Evolutionary conservation across 2,329 filamentous ascomycete genomes (phyloP).

Genomic region (Apiospora sp.): DNA sequence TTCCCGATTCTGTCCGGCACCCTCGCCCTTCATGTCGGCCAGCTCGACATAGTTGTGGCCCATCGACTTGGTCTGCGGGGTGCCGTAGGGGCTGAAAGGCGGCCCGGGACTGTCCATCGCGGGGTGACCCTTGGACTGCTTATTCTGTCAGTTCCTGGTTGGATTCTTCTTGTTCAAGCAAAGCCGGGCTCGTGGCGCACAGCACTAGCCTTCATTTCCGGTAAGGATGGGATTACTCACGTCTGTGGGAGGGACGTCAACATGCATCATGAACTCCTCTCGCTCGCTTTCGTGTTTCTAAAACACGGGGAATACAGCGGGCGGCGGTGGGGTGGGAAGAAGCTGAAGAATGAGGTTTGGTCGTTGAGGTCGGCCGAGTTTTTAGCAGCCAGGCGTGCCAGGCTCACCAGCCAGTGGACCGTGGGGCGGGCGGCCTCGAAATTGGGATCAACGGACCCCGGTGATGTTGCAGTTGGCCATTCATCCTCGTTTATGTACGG

Average conservation of each 20-base stretch:
- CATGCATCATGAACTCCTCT: slow-evolving; percentile 21
- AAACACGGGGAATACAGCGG: not conserved
- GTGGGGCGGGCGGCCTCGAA: slow-evolving; percentile 17
- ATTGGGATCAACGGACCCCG: slow-evolving; percentile 20
- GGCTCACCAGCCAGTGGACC: not conserved
- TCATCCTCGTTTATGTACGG: not conserved
- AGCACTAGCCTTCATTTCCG: not conserved
- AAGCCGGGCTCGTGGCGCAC: too few relatives aligned
- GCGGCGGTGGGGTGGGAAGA: slow-evolving; percentile 4
- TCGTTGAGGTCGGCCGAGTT: slow-evolving; percentile 6
- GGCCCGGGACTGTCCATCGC: not conserved
- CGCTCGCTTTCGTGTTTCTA: not conserved
- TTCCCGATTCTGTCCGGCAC: not conserved
- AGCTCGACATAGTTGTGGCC: slow-evolving; percentile 17
- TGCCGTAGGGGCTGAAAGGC: slow-evolving; percentile 6
- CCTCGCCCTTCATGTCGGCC: slow-evolving; percentile 12
- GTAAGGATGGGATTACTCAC: slow-evolving; percentile 5
- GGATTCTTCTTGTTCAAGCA: too few relatives aligned
- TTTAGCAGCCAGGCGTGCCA: not conserved
- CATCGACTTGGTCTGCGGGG: slow-evolving; percentile 6
- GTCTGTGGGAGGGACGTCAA: not conserved
- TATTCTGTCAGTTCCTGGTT: not conserved
- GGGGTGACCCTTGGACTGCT: slow-evolving; percentile 3
- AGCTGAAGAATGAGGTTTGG: not conserved
- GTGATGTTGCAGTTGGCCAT: not conserved